These are phyloP conservation scores for Rhexocercosporidium sp. DNA, from an alignment of 2,329 filamentous ascomycete species.

Conservation along the genomic window DNA sequence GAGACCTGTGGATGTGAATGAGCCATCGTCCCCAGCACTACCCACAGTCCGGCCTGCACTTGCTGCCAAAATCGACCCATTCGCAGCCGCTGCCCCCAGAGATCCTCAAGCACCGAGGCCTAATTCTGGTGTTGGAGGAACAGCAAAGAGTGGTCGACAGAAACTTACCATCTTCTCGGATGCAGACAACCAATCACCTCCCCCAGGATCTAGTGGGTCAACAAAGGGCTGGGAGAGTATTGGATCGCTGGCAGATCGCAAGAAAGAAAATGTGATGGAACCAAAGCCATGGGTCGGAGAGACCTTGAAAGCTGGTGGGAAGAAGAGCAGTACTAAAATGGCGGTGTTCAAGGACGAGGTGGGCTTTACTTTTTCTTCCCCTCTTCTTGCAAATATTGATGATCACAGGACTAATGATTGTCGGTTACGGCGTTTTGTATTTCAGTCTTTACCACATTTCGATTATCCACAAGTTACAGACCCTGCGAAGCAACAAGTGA, in stretches of 20 bases:
- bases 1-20: constrained; percentile 63
- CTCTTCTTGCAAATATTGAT: constrained; percentile 74
- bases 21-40: constrained; percentile 85
- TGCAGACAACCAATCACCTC: constrained; percentile 61
- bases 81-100: constrained; percentile 58
- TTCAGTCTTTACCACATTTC: constrained; percentile 60
- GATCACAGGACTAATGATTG: constrained; percentile 92
- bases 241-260: constrained; percentile 82
- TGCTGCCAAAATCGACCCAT: constrained; percentile 85
- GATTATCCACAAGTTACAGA: constrained; percentile 66
- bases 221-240: constrained; percentile 91
- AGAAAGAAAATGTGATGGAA: constrained; percentile 90
- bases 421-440: constrained; percentile 59
- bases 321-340: constrained; percentile 83
- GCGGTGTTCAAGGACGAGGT: constrained; percentile 95
- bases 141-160: constrained; percentile 70
- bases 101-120: constrained; percentile 71
- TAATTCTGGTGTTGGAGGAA: constrained; percentile 53
- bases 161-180: constrained; percentile 96
- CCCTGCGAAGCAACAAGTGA: constrained; percentile 76
- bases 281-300: constrained; percentile 92
- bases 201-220: constrained; percentile 56
- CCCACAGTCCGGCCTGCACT: constrained; percentile 83
- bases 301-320: constrained; percentile 85
- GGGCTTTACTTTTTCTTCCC: constrained; percentile 55